These are phyloP conservation scores for Penicillium verrucosum DNA, from an alignment of 2,329 filamentous ascomycete genomes.

Conservation along the genomic window DNA sequence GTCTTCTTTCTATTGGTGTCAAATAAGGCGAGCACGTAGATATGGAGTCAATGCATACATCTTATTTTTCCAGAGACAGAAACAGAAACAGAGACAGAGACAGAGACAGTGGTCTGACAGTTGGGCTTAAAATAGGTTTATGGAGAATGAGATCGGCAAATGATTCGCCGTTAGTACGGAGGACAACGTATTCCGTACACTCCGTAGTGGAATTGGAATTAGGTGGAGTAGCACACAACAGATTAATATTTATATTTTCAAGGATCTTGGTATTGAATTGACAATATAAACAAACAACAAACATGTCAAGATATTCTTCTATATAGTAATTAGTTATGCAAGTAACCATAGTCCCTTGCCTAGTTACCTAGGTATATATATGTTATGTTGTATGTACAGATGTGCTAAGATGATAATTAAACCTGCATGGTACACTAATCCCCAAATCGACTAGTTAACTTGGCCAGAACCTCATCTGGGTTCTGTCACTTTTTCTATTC, in stretches of 20 bases:
- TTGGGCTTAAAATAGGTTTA: constrained; percentile 5
- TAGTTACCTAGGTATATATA: not conserved
- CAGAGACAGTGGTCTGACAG: not conserved
- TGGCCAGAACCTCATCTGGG: constrained; percentile 14
- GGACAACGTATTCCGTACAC: not conserved
- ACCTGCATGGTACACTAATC: constrained; percentile 19
- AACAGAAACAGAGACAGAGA: too few relatives aligned
- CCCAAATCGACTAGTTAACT: constrained; percentile 1
- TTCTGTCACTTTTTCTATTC: constrained; percentile 14
- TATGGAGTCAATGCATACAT: constrained; percentile 7
- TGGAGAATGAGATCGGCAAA: constrained; percentile 4
- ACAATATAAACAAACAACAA: not conserved
- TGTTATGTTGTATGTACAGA: too few relatives aligned
- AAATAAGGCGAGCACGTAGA: constrained; percentile 6
- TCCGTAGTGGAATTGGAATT: not conserved
- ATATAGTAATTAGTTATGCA: not conserved
- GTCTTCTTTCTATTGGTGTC: not conserved
- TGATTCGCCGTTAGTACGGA: constrained; percentile 1
- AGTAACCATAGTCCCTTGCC: not conserved
- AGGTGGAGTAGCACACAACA: not conserved
- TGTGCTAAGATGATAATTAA: constrained; percentile 17
- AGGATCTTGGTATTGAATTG: not conserved
- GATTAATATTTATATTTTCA: not conserved
- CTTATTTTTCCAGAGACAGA: not conserved
- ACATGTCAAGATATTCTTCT: not conserved